Conservation (phyloP, 2,329 filamentous ascomycete genomes). For the Fusarium sp. region DNA sequence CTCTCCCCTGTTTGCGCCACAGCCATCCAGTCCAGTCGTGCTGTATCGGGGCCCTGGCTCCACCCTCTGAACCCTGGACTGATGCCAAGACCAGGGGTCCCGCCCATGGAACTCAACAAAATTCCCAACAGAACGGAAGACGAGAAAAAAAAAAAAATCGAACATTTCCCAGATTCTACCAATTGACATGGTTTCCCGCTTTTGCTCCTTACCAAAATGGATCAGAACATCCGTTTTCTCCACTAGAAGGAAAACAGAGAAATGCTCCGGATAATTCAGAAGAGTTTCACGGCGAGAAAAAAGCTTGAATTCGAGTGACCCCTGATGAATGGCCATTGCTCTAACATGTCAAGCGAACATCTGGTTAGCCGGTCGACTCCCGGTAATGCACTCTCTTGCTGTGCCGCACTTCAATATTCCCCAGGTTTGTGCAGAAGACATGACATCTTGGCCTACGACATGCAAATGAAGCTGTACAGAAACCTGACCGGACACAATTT, state of each 20-base stretch:
- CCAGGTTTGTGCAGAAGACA: constrained; percentile 1
- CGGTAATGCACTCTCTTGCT: constrained; percentile 4
- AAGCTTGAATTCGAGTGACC: constrained; percentile 3
- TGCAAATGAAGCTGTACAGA: constrained; percentile 7
- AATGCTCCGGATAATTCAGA: constrained; percentile 3
- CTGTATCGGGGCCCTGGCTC: constrained; percentile 12
- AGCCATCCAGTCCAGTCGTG: neutral
- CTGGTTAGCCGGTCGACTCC: neutral
- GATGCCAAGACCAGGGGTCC: constrained; percentile 35
- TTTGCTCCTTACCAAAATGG: neutral
- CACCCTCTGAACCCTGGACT: constrained; percentile 29
- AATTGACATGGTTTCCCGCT: neutral
- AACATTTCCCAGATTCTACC: neutral
- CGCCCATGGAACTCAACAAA: constrained; percentile 45
- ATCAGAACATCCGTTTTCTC: constrained; percentile 14
- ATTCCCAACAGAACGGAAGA: constrained; percentile 48
- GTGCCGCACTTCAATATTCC: constrained; percentile 15
- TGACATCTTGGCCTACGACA: constrained; percentile 7
- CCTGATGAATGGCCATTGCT: neutral
- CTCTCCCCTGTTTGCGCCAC: constrained; percentile 6
- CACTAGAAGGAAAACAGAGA: constrained; percentile 5
- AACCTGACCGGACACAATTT: neutral
- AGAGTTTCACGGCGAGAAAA: neutral
- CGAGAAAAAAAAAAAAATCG: constrained; percentile 23
- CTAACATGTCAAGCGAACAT: neutral